A percentile compares a stretch with the other conserved stretches of the same genome.
phyloP scores from a whole-genome alignment of 352 stramenopile genomes.

The Globisporangium nodosum region DNA sequence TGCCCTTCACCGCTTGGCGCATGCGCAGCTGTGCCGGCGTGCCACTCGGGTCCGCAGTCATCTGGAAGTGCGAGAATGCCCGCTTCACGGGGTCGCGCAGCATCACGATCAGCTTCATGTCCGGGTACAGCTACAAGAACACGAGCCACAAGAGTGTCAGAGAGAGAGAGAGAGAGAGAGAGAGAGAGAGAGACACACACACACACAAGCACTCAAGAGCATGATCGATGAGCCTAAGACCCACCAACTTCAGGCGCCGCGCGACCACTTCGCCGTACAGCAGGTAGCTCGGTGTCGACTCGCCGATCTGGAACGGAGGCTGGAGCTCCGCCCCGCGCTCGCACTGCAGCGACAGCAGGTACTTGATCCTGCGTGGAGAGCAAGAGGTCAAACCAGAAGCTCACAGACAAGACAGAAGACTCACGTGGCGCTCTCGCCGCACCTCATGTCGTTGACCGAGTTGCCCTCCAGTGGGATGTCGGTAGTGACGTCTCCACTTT shows the following conservation, averaged over 20 bases:
- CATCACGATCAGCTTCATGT: conserved; percentile 88
- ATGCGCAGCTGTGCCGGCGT: conserved; percentile 79
- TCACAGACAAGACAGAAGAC: background rate
- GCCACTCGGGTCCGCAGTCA: conserved; percentile 84
- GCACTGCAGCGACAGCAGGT: conserved; percentile 43
- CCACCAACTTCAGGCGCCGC: conserved; percentile 28
- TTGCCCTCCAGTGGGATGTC: conserved; percentile 17
- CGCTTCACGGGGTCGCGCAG: conserved; percentile 90
- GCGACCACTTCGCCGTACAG: conserved; percentile 53
- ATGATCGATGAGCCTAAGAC: conserved; percentile 74
- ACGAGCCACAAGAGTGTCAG: background rate
- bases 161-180: background rate
- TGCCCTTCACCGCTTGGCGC: conserved; percentile 63
- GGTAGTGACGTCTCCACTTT: conserved; percentile 1
- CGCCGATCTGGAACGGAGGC: conserved; percentile 79
- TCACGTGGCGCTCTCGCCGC: background rate
- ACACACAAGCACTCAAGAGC: conserved; percentile 76
- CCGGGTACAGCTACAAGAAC: conserved; percentile 41
- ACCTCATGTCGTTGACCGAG: conserved; percentile 42
- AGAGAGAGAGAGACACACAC: background rate
- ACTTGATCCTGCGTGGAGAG: conserved; percentile 33
- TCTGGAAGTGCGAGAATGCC: conserved; percentile 90
- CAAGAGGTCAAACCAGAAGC: background rate
- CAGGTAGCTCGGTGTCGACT: conserved; percentile 83
- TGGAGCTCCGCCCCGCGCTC: conserved; percentile 21